A percentile compares a stretch with the other conserved stretches of the same genome.
Evolutionary conservation across 306 rosid genomes (phyloP).

Genomic region (Glycine soja): DNA sequence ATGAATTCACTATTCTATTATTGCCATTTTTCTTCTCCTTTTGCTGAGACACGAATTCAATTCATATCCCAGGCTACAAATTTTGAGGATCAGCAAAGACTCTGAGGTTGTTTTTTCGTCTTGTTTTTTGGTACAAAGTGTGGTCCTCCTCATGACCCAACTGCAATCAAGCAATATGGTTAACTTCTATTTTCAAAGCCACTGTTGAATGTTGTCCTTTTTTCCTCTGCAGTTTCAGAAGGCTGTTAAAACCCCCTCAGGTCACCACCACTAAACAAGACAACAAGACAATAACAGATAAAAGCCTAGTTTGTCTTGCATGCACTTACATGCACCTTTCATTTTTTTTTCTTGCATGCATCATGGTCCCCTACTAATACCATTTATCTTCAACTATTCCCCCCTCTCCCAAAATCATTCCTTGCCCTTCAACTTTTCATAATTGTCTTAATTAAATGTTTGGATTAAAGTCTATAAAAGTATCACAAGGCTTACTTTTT

Average conservation of each 20-base stretch:
- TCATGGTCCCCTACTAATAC: constrained; percentile 50
- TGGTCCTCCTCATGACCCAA: constrained; percentile 4
- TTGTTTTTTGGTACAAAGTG: constrained; percentile 10
- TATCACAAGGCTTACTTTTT: too few species aligned
- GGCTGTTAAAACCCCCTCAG: constrained; percentile 38
- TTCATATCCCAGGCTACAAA: background rate
- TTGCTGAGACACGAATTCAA: background rate
- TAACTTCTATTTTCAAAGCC: constrained; percentile 25
- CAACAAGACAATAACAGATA: constrained; percentile 43
- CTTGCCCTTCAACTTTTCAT: too few species aligned
- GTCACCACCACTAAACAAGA: constrained; percentile 41
- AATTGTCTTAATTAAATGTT: too few species aligned
- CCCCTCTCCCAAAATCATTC: background rate
- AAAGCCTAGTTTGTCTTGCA: constrained; percentile 56
- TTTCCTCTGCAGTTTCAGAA: constrained; percentile 38
- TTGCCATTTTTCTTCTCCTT: background rate
- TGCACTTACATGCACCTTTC: constrained; percentile 54
- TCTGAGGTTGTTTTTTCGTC: constrained; percentile 1
- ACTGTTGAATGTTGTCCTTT: constrained; percentile 44
- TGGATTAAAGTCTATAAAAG: too few species aligned
- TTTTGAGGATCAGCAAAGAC: background rate
- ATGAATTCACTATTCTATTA: background rate
- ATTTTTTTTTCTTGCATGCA: constrained; percentile 54
- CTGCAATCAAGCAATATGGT: constrained; percentile 21
- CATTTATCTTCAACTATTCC: background rate